These are phyloP conservation scores for Linanthus parryae DNA, from an alignment of 148 eudicot species.

Conservation along the genomic window DNA sequence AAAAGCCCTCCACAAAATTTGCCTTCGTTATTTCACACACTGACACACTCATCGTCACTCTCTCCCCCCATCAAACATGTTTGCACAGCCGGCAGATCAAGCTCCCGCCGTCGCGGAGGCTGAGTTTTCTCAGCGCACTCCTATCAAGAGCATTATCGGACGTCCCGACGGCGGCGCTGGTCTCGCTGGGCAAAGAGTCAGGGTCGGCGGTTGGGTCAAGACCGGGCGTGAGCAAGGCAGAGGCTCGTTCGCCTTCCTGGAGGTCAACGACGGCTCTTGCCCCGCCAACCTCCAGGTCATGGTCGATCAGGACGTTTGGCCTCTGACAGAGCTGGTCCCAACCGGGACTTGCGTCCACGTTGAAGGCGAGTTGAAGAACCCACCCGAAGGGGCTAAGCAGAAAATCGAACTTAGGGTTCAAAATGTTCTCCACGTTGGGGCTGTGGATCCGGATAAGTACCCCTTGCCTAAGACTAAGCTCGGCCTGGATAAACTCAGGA, in stretches of 20 bases:
- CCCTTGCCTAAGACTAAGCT: slow-evolving; percentile 77
- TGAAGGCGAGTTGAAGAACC: slow-evolving; percentile 1
- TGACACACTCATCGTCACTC: neutral
- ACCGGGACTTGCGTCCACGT: slow-evolving; percentile 9
- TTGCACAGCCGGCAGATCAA: slow-evolving; percentile 5
- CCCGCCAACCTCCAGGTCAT: slow-evolving; percentile 76
- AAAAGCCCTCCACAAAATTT: too few relatives aligned
- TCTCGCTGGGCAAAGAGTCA: slow-evolving; percentile 45
- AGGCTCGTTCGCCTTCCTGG: slow-evolving; percentile 68
- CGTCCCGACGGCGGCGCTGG: slow-evolving; percentile 60
- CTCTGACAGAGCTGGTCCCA: neutral
- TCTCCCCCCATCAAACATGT: slow-evolving; percentile 2
- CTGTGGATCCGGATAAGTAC: slow-evolving; percentile 43
- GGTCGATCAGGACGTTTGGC: slow-evolving; percentile 29
- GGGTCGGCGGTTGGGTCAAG: slow-evolving; percentile 89
- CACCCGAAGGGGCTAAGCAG: slow-evolving; percentile 11
- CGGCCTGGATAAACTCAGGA: slow-evolving; percentile 68
- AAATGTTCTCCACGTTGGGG: slow-evolving; percentile 7
- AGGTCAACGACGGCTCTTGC: slow-evolving; percentile 78
- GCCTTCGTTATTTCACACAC: too few relatives aligned
- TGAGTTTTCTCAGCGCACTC: slow-evolving; percentile 61
- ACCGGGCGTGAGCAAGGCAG: slow-evolving; percentile 80
- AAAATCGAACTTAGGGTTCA: slow-evolving; percentile 4
- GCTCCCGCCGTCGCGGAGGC: slow-evolving; percentile 4
- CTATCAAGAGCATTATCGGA: slow-evolving; percentile 44